Evolutionary conservation across 2,329 filamentous ascomycete genomes (phyloP), one percentile per base, ranked within the genome.

Genomic region (Colletotrichum spaethianum): DNA sequence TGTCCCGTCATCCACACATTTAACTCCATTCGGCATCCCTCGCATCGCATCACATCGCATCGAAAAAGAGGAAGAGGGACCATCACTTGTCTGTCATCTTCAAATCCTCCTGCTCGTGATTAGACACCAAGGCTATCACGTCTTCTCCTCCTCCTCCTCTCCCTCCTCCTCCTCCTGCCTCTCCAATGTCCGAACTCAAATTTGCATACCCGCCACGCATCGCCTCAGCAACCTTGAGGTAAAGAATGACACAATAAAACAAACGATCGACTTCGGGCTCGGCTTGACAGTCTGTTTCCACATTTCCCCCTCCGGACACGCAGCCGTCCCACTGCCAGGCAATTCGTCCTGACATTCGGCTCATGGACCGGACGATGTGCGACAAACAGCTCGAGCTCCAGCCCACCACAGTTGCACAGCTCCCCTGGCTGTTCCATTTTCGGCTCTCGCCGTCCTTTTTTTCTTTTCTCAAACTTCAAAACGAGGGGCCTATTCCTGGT

Each of bases 311-410:
- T 63, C 67, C 66, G 56, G 63, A 56, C 63, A 71, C 56, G 68
- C 55, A 46, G 62, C 62, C 63, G 68, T 67, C 57, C 68, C 68
- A 71, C 68, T 67, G 56, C 57, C 63, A 67, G 63, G 63, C 55
- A 69, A 38, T 59, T 68, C 70, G 60, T 72, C 70, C 46, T 70
- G 65, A 64, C 18, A 33, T 72, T 72, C 70, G 53, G 59, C 60
- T 72, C 44, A 70, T 28, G 44, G 20, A 72, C 60, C 53, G 44
- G 70, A 72, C 26, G 70, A 64, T 60, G 28, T 70, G 70, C 70
- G 60, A 70, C 70, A 72, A 64, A 72, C 52, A 64, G 59, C 53
- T 70, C 60, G 53, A 60, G 53, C 66, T 70, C 23, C 23, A 31
- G 36, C 14, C 28, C 57, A 67, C 36, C 36, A 28, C 28, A 42